Conservation (phyloP, 2,329 filamentous ascomycete genomes). For the Ceratocystis eucalypticola region DNA sequence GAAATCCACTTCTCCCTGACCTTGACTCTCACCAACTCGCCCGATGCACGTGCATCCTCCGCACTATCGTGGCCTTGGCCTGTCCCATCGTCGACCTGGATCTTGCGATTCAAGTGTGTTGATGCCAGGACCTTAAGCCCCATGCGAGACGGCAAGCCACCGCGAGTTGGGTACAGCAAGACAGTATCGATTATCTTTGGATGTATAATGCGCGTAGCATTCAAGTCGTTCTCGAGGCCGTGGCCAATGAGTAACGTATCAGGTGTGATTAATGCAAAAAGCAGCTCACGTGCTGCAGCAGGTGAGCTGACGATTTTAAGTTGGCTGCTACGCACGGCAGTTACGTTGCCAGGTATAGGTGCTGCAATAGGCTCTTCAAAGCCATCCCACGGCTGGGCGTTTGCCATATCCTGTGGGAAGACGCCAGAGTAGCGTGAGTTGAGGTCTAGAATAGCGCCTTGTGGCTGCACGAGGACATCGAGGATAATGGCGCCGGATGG, state of each 20-base stretch:
- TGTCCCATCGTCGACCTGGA: conserved; percentile 52
- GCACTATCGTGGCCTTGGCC: conserved; percentile 62
- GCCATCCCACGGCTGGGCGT: conserved; percentile 45
- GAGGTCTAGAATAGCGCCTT: conserved; percentile 74
- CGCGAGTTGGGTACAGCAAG: conserved; percentile 65
- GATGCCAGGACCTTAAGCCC: conserved; percentile 64
- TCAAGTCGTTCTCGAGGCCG: conserved; percentile 90
- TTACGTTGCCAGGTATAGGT: conserved; percentile 22
- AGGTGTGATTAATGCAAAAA: conserved; percentile 63
- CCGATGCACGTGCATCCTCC: conserved; percentile 81
- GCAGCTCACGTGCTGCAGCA: conserved; percentile 55
- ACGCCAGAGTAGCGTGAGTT: conserved; percentile 91
- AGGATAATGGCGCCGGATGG: conserved; percentile 60
- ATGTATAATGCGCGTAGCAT: conserved; percentile 71
- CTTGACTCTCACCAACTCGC: conserved; percentile 65
- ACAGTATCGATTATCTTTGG: conserved; percentile 75
- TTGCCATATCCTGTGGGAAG: conserved; percentile 58
- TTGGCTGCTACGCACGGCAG: conserved; percentile 26
- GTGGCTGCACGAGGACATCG: conserved; percentile 71
- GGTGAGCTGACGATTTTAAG: conserved; percentile 68
- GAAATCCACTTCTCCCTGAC: conserved; percentile 56
- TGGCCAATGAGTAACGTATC: conserved; percentile 80
- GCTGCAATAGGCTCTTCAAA: conserved; percentile 24
- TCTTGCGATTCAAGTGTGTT: conserved; percentile 55
- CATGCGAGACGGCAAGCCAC: conserved; percentile 62